Evolutionary conservation across 139 green algal species (phyloP).

Genomic region (Volvox africanus): DNA sequence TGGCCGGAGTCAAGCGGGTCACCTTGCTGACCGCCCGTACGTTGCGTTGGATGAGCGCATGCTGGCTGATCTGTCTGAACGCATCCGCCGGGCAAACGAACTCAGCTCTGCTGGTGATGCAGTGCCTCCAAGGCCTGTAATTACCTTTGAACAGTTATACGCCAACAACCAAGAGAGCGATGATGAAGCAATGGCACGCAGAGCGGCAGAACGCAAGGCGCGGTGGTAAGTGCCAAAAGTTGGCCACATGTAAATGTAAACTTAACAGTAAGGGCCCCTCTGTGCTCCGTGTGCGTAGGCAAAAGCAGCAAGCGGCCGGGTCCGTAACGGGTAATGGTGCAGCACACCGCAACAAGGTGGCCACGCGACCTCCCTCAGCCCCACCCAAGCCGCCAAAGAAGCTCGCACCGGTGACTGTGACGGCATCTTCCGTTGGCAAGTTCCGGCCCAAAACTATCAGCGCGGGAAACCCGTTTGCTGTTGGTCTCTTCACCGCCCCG

Average conservation of each 20-base stretch:
- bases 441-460: neutral
- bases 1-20: neutral
- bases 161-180: slow-evolving; percentile 26
- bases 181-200: slow-evolving; percentile 37
- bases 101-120: neutral
- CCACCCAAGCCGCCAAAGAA: neutral
- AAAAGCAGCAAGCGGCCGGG: neutral
- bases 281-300: neutral
- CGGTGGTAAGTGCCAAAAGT: slow-evolving; percentile 15
- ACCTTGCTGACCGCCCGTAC: neutral
- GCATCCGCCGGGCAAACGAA: slow-evolving; percentile 41
- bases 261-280: too few species aligned
- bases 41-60: neutral
- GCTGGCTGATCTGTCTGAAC: slow-evolving; percentile 24
- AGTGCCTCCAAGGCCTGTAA: neutral
- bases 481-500: neutral
- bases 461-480: slow-evolving; percentile 1
- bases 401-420: neutral
- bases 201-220: slow-evolving; percentile 43
- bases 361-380: neutral
- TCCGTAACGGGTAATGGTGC: neutral
- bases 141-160: slow-evolving; percentile 45
- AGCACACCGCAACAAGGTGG: neutral
- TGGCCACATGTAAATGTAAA: too few species aligned
- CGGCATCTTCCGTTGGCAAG: neutral